These are phyloP conservation scores for Aphanomyces euteiches DNA, from an alignment of 352 stramenopile species.

Conservation along the genomic window DNA sequence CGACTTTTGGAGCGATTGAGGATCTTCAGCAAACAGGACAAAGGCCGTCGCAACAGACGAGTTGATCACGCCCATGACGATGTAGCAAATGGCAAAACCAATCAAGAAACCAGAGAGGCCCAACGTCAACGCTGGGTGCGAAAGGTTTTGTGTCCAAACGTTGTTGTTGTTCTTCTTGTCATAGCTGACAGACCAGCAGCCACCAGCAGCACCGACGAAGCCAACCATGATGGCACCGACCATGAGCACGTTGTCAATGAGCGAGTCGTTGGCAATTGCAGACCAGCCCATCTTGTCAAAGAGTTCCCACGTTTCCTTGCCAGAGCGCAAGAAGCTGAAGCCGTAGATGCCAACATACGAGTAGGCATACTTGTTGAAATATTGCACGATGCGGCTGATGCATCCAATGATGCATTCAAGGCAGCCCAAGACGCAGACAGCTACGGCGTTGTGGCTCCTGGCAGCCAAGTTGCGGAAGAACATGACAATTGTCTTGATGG, in stretches of 20 bases:
- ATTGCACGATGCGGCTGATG: conserved; percentile 63
- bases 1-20: conserved; percentile 40
- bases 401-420: conserved; percentile 57
- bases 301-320: conserved; percentile 54
- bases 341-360: conserved; percentile 72
- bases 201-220: conserved; percentile 48
- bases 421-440: conserved; percentile 48
- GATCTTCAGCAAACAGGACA: conserved; percentile 73
- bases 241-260: conserved; percentile 67
- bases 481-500: conserved; percentile 50
- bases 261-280: conserved; percentile 65
- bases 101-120: conserved; percentile 17
- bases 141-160: conserved; percentile 46
- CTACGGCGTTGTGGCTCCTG: conserved; percentile 53
- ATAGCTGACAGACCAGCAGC: conserved; percentile 36
- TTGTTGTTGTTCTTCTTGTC: conserved; percentile 36
- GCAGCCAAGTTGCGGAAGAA: conserved; percentile 42
- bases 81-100: conserved; percentile 46
- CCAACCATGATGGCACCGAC: conserved; percentile 58
- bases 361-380: conserved; percentile 81
- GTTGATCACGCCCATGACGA: conserved; percentile 70
- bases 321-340: conserved; percentile 52
- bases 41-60: conserved; percentile 78
- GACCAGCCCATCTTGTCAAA: conserved; percentile 61
- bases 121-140: conserved; percentile 3